Evolutionary conservation across 2,329 filamentous ascomycete species (phyloP), one percentile per base, ranked within the genome.

Genomic region (Cladophialophora yegresii): DNA sequence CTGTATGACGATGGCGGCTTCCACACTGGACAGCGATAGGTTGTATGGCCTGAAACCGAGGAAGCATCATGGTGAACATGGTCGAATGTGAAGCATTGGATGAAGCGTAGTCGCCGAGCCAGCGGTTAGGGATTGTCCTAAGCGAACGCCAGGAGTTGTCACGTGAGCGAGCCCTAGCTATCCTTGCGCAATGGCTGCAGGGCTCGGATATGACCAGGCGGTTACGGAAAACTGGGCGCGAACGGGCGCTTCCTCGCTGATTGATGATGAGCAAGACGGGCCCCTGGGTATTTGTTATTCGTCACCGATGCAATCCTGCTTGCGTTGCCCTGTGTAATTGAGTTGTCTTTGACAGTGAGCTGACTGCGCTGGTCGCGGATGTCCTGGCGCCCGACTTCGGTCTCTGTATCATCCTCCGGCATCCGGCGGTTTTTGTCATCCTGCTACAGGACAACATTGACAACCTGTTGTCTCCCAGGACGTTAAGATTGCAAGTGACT

Each of bases 1-100:
- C 26, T 2, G 50, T 43, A 68, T 68, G 64, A 68, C 63, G 66
- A 65, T 64, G 57, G 66, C 64, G 66, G 66, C 66, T 68, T 51
- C 50, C 23, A 61, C 32, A 40, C 55, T 50, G 58, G n/a, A 23
- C 10, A 54, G 45, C 54, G n/a, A 65, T 68, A 63, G 66, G 66
- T 30, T 26, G 47, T 60, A 22, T 56, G 58, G 60, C 30, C 55
- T 68, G 66, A 68, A 68, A 66, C 66, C 57, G 28, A n/a, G 20
- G 60, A 36, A 61, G 66, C 60, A 63, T 61, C 62, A 67, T 58
- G 40, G 54, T 58, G 50, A 36, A 43, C 53, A 51, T 54, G 51
- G 51, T 64, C 62, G 57, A 64, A 64, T 64, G 62, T 64, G 62
- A 65, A 62, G 63, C 59, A 58, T 54, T 62, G 63, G 63, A 54